These are phyloP conservation scores for Dacryopinax primogenitus DNA, from an alignment of 768 basidiomycete species.

Conservation along the genomic window DNA sequence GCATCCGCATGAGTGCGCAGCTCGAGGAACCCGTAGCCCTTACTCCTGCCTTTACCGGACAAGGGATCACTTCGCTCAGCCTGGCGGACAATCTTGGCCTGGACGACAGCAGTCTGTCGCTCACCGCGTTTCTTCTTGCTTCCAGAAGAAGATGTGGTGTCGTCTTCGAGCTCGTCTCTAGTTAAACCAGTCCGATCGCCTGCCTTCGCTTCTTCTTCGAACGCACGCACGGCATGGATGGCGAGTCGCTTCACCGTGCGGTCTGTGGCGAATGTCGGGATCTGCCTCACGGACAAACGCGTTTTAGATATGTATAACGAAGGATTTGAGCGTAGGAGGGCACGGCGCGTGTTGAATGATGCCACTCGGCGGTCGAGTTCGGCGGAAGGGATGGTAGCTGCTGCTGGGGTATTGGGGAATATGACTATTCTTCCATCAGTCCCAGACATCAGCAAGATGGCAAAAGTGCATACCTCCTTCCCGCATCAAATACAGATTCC, in stretches of 20 bases:
- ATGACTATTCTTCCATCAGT: constrained; percentile 46
- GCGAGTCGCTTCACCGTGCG: constrained; percentile 79
- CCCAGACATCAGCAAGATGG: not conserved
- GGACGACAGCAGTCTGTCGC: constrained; percentile 49
- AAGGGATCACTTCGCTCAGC: constrained; percentile 77
- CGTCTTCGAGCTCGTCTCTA: constrained; percentile 55
- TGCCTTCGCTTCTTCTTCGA: constrained; percentile 62
- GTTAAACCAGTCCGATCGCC: constrained; percentile 48
- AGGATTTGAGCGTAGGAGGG: constrained; percentile 79
- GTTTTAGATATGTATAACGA: constrained; percentile 89
- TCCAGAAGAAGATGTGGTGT: constrained; percentile 22
- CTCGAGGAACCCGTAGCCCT: constrained; percentile 94
- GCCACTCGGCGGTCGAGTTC: constrained; percentile 77
- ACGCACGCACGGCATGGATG: constrained; percentile 62
- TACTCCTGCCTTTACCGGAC: constrained; percentile 74
- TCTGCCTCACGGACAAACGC: constrained; percentile 83
- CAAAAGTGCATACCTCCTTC: constrained; percentile 66
- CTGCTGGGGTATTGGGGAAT: constrained; percentile 72
- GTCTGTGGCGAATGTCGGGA: constrained; percentile 83
- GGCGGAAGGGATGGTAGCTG: constrained; percentile 49
- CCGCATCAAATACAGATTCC: constrained; percentile 87
- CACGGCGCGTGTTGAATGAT: constrained; percentile 74
- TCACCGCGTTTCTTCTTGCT: constrained; percentile 27
- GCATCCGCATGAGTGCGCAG: constrained; percentile 80
- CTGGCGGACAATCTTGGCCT: constrained; percentile 86